These are phyloP conservation scores for Coemansia sp. DNA, from an alignment of 192 early-diverging fungal species.

Conservation along the genomic window DNA sequence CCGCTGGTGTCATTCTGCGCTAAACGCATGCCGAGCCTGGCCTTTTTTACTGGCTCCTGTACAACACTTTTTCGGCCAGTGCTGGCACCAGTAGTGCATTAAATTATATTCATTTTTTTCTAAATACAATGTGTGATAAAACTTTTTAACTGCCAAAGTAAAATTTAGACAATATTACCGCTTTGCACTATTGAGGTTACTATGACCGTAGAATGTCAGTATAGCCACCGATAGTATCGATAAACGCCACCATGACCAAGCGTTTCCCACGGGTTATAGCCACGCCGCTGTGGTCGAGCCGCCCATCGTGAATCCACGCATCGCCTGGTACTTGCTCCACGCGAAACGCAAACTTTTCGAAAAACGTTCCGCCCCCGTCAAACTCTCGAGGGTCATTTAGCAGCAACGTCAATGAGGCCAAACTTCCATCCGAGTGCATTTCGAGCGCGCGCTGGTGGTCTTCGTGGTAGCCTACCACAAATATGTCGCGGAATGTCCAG, in stretches of 20 bases:
- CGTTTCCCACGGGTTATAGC: conserved; percentile 46
- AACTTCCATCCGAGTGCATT: conserved; percentile 58
- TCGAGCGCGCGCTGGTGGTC: conserved; percentile 45
- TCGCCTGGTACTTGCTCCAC: conserved; percentile 45
- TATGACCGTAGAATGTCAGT: conserved; percentile 12
- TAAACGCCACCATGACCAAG: conserved; percentile 56
- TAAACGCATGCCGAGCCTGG: background rate
- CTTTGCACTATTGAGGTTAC: background rate
- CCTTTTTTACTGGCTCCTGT: background rate
- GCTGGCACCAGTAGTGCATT: background rate
- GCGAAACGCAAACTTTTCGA: conserved; percentile 18
- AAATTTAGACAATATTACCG: background rate
- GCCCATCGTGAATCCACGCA: conserved; percentile 53
- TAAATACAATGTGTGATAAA: background rate
- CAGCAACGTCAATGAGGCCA: conserved; percentile 57
- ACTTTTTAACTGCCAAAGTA: background rate
- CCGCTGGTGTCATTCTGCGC: background rate
- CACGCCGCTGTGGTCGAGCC: conserved; percentile 44
- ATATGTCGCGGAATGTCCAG: conserved; percentile 54
- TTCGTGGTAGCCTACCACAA: conserved; percentile 52
- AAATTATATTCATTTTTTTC: background rate
- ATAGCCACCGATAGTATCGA: conserved; percentile 50
- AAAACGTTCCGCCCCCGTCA: conserved; percentile 58
- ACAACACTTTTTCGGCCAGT: background rate
- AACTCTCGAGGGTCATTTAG: conserved; percentile 52